phyloP scores from a whole-genome alignment of 2,329 filamentous ascomycete genomes.

The Coleophoma cylindrospora region DNA sequence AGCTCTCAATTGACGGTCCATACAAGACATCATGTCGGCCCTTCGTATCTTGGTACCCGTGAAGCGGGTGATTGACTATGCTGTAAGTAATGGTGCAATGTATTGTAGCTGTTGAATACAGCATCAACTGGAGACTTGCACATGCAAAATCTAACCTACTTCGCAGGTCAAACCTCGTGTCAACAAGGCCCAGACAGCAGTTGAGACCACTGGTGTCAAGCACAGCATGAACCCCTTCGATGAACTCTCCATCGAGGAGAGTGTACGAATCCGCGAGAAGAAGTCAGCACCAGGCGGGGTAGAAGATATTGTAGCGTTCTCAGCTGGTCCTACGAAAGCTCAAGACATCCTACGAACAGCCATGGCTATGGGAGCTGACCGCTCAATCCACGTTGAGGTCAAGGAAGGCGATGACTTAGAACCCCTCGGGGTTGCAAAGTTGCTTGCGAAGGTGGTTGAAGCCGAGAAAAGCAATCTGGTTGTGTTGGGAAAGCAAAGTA shows the following conservation, averaged over 20 bases:
- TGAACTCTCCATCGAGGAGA: conserved; percentile 95
- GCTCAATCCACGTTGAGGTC: conserved; percentile 80
- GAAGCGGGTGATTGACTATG: conserved; percentile 84
- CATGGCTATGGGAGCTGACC: conserved; percentile 98
- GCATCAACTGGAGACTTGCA: background rate
- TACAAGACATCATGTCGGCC: conserved; percentile 45
- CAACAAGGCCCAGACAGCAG: conserved; percentile 72
- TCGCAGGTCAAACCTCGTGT: conserved; percentile 61
- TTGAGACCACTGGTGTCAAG: conserved; percentile 91
- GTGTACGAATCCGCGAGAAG: conserved; percentile 88
- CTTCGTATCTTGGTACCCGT: conserved; percentile 75
- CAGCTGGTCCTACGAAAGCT: conserved; percentile 81
- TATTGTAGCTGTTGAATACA: background rate
- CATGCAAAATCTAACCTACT: background rate
- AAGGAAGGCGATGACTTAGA: conserved; percentile 74
- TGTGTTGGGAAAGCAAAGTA: conserved; percentile 94
- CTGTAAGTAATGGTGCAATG: conserved; percentile 44
- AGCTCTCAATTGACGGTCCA: background rate
- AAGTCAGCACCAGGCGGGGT: conserved; percentile 68
- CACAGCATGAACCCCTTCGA: conserved; percentile 99
- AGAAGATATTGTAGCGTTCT: conserved; percentile 86
- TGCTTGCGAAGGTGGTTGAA: conserved; percentile 74
- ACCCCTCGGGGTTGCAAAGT: conserved; percentile 87
- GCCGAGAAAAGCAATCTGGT: conserved; percentile 87
- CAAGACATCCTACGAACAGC: conserved; percentile 88